Percentiles rank a stretch among this genome's conserved stretches.
phyloP scores from a whole-genome alignment of 208 protist genomes.

The Trypanosoma boissoni region DNA sequence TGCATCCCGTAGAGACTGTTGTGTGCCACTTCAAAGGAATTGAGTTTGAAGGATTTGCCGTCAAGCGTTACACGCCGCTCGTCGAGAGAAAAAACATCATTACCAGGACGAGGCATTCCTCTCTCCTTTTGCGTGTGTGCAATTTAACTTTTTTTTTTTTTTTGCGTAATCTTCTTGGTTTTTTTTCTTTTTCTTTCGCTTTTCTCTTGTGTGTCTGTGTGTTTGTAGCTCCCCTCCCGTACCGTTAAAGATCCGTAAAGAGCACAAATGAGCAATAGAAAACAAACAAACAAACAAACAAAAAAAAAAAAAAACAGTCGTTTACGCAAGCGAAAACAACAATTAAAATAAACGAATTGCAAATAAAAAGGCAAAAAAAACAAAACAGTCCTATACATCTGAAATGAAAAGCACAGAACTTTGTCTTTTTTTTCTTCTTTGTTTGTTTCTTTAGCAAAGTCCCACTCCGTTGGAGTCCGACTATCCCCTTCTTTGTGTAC shows the following conservation, averaged over 20 bases:
- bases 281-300: neutral
- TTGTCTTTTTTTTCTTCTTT: no score
- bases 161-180: neutral
- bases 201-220: neutral
- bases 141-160: neutral
- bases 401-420: neutral
- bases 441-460: no score
- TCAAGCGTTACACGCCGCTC: constrained; percentile 11
- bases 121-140: neutral
- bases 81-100: neutral
- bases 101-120: neutral
- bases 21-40: constrained; percentile 17
- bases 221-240: neutral
- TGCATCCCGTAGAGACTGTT: constrained; percentile 16
- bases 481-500: no score
- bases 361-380: neutral
- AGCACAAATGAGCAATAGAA: neutral
- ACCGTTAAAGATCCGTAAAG: no score
- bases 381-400: neutral
- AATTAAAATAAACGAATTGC: neutral
- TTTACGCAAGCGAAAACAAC: neutral
- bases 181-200: neutral
- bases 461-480: no score
- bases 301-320: neutral
- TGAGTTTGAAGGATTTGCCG: constrained; percentile 21